Evolutionary conservation across 1,284 basidiomycete genomes (phyloP).

Genomic region (Quambalaria eucalypti): DNA sequence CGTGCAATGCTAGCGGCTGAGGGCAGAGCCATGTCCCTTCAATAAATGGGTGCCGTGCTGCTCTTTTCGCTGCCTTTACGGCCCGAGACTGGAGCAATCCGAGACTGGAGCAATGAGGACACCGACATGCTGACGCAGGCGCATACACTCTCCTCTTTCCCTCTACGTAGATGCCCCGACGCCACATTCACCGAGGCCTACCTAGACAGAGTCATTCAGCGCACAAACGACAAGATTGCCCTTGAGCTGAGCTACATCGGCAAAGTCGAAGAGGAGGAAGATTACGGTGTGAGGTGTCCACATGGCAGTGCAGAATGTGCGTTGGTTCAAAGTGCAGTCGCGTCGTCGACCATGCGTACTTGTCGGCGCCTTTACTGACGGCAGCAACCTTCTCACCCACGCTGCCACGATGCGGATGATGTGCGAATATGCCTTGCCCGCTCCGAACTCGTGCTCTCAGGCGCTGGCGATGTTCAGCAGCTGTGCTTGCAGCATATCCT

Average conservation of each 20-base stretch:
- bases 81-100: too few species aligned
- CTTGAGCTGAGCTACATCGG: slow-evolving; percentile 27
- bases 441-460: not conserved
- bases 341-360: too few species aligned
- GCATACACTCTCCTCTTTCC: not conserved
- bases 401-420: too few species aligned
- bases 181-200: slow-evolving; percentile 24
- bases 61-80: not conserved
- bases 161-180: slow-evolving; percentile 27
- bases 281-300: slow-evolving; percentile 20
- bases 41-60: not conserved
- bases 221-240: slow-evolving; percentile 21
- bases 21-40: not conserved
- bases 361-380: too few species aligned
- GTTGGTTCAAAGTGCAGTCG: too few species aligned
- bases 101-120: too few species aligned
- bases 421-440: too few species aligned
- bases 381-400: too few species aligned
- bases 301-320: slow-evolving; percentile 27
- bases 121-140: too few species aligned
- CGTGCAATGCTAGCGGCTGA: not conserved
- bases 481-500: slow-evolving; percentile 30
- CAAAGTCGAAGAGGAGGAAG: slow-evolving; percentile 8
- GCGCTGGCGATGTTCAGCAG: slow-evolving; percentile 29
- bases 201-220: slow-evolving; percentile 25